Base-by-base conservation (phyloP, 2,329 filamentous ascomycete genomes). In the Drechslerella coelobrocha region DNA sequence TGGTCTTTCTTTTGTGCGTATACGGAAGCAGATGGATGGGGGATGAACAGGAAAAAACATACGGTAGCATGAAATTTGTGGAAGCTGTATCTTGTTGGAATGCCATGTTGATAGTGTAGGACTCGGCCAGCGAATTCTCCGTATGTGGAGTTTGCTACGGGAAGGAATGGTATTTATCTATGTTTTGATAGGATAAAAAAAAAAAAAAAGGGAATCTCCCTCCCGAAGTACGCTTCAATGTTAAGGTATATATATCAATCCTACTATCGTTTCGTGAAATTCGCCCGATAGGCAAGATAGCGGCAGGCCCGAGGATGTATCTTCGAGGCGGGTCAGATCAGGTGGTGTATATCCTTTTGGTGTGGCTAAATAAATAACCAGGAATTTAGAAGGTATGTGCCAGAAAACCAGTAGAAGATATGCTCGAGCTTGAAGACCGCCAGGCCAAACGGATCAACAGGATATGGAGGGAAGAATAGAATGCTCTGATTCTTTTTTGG, bases 21-120 rank as follows among this genome's bases (percentile, higher is more conserved):
- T 39, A 39, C 2, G 2, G 34, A 39, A 39, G 12, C 4, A 39
- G 3, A 45, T 21, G 19, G 41, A 23, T n/a, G 23, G 26, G 17
- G 21, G 27, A 21, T 45, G 34, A 6, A 12, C 6, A 31, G 29
- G 41, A 26, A 41, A 27, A 27, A 19, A 63, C 66, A 54, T 63
- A 71, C 66, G 66, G 66, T 14, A 71, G 39, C 59, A 63, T 63
- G 51, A 71, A 63, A 24, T 21, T 71, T 53, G 66, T 37, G 45
- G 41, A 21, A 19, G 45, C 57, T 24, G 45, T 27, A 37, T 71
- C 59, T 34, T 71, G 66, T 43, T 62, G 53, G 50, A 61, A 61
- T 61, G 56, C 41, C 56, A 61, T 61, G 29, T n/a, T 43, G 55
- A 60, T 60, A 39, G 48, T 23, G 21, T 7, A 41, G 17, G 26